Percentiles rank a stretch among this genome's conserved stretches.
These are phyloP conservation scores for Yarrowia sp. DNA, from an alignment of 805 yeast genomes.

Conservation along the genomic window DNA sequence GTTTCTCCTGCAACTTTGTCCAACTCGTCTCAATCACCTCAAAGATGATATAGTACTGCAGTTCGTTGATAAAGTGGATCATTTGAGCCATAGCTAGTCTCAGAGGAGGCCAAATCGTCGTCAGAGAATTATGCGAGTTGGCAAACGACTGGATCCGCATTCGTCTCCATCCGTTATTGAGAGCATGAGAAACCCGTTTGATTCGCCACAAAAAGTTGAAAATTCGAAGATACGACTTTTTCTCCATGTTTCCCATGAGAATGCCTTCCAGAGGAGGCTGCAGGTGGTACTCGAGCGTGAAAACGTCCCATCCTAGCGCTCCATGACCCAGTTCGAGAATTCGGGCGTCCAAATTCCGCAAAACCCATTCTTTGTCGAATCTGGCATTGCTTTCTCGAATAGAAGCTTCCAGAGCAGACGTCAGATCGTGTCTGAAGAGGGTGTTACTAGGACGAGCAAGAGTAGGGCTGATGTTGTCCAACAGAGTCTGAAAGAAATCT, in stretches of 20 bases:
- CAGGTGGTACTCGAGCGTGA: constrained; percentile 76
- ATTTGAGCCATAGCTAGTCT: constrained; percentile 42
- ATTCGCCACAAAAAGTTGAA: constrained; percentile 88
- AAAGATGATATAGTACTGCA: constrained; percentile 51
- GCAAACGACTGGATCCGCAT: constrained; percentile 41
- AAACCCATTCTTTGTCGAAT: constrained; percentile 52
- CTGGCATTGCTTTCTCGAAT: constrained; percentile 53
- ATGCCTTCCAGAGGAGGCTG: constrained; percentile 61
- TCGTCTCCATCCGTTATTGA: constrained; percentile 59
- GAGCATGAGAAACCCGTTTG: constrained; percentile 63
- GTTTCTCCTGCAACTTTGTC: constrained; percentile 46
- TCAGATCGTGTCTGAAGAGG: constrained; percentile 69
- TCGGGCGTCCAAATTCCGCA: constrained; percentile 78
- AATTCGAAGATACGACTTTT: constrained; percentile 68
- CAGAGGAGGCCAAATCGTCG: constrained; percentile 5
- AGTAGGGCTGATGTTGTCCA: constrained; percentile 60
- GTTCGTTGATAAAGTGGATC: constrained; percentile 49
- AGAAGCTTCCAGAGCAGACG: constrained; percentile 69
- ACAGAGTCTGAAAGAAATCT: constrained; percentile 77
- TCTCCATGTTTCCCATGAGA: constrained; percentile 57
- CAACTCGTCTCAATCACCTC: constrained; percentile 53
- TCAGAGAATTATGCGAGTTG: background rate
- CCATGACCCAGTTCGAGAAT: constrained; percentile 76
- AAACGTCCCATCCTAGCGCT: constrained; percentile 88
- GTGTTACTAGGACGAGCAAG: constrained; percentile 68